A percentile compares a stretch with the other conserved stretches of the same genome.
Evolutionary conservation across 306 rosid genomes (phyloP).

Genomic region (Ziziphus jujuba): DNA sequence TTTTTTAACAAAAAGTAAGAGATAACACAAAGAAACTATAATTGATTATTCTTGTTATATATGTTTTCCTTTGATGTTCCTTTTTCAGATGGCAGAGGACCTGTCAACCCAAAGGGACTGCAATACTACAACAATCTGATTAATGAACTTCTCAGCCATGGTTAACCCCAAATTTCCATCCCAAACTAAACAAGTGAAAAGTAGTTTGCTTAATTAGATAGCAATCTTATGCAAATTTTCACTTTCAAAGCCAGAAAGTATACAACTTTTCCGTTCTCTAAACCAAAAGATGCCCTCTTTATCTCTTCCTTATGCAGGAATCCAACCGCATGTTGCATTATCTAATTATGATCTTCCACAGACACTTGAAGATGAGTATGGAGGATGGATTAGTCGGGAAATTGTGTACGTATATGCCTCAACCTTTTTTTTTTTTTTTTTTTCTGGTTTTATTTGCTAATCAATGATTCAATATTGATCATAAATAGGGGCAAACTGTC

Average conservation of each 20-base stretch:
- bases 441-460: not conserved
- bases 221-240: too few species aligned
- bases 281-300: not conserved
- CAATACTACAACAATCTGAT: constrained; percentile 76
- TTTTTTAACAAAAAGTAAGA: not conserved
- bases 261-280: not conserved
- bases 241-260: too few species aligned
- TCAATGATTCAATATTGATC: too few species aligned
- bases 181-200: not conserved
- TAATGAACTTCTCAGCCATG: constrained; percentile 50
- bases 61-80: not conserved
- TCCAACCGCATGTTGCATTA: constrained; percentile 67
- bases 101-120: constrained; percentile 64
- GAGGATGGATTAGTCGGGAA: constrained; percentile 67
- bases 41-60: not conserved
- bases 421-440: constrained; percentile 50
- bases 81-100: constrained; percentile 62
- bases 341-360: constrained; percentile 61
- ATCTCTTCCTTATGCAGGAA: constrained; percentile 39
- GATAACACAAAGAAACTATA: not conserved
- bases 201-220: not conserved
- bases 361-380: constrained; percentile 79
- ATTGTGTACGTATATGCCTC: constrained; percentile 55
- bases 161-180: constrained; percentile 22
- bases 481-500: too few species aligned